phyloP scores from a whole-genome alignment of 108 stramenopile species.

The Cyclotella baltica region DNA sequence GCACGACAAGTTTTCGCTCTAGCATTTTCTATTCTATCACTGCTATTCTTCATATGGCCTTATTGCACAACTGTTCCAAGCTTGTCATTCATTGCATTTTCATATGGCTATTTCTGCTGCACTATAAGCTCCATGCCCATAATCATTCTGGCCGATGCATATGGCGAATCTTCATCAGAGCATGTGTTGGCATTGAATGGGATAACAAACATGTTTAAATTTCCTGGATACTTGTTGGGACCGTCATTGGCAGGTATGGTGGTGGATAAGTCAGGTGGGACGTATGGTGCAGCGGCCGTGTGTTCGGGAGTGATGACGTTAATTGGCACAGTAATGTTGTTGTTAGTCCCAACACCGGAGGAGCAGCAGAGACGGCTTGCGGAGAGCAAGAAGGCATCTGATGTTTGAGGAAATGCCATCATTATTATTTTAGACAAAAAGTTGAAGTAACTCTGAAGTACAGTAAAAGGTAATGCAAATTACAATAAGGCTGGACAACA shows the following conservation, averaged over 20 bases:
- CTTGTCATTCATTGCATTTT: conserved; percentile 4
- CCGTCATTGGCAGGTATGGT: conserved; percentile 10
- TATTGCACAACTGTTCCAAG: not conserved
- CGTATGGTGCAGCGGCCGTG: not conserved
- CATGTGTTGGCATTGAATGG: conserved; percentile 17
- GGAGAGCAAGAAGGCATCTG: too few relatives aligned
- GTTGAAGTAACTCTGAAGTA: too few relatives aligned
- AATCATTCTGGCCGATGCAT: conserved; percentile 22
- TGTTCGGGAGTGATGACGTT: not conserved
- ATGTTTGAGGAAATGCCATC: too few relatives aligned
- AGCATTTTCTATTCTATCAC: conserved; percentile 1
- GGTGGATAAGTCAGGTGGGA: conserved; percentile 6
- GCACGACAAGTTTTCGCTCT: not conserved
- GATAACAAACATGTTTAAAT: not conserved
- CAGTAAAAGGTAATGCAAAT: too few relatives aligned
- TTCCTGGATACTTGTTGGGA: conserved; percentile 12
- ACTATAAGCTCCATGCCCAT: conserved; percentile 19
- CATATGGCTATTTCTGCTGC: conserved; percentile 17
- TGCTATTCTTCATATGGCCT: conserved; percentile 13
- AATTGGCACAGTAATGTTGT: not conserved
- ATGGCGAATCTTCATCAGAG: conserved; percentile 14
- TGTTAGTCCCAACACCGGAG: conserved; percentile 12
- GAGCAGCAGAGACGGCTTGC: conserved; percentile 11
- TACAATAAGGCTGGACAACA: too few relatives aligned
- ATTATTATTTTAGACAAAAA: too few relatives aligned